A percentile compares a stretch with the other conserved stretches of the same genome.
phyloP scores from a whole-genome alignment of 2,329 filamentous ascomycete species.

The Rutstroemia sp. region DNA sequence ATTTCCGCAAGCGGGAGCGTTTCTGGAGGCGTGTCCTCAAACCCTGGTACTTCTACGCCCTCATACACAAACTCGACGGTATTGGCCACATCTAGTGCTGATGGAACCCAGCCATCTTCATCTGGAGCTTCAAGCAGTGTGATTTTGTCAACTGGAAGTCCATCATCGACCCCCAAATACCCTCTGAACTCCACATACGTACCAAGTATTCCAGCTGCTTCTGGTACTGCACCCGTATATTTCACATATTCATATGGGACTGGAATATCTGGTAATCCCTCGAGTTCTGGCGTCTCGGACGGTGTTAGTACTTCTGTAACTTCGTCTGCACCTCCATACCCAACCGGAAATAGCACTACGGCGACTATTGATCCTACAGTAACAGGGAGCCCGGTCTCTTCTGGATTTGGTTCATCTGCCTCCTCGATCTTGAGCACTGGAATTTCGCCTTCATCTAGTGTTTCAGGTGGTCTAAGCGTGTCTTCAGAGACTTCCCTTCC shows the following conservation, averaged over 20 bases:
- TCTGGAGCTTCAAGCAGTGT: not conserved
- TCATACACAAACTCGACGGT: slow-evolving; percentile 1
- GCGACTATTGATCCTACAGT: slow-evolving; percentile 5
- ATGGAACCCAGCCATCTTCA: not conserved
- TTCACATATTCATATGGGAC: not conserved
- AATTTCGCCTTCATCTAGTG: slow-evolving; percentile 9
- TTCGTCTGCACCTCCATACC: slow-evolving; percentile 10
- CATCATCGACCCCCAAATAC: slow-evolving; percentile 1
- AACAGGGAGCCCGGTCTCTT: not conserved
- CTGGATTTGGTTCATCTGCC: not conserved
- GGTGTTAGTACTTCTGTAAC: not conserved
- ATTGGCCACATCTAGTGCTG: not conserved
- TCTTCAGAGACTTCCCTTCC: not conserved
- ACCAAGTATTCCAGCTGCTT: not conserved
- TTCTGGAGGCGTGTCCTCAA: not conserved
- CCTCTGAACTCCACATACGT: not conserved
- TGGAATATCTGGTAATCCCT: not conserved
- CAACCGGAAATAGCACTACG: slow-evolving; percentile 10
- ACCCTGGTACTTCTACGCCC: not conserved
- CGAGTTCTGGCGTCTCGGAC: not conserved
- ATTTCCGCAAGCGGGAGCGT: slow-evolving; percentile 4
- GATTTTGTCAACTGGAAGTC: not conserved
- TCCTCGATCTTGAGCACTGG: slow-evolving; percentile 6
- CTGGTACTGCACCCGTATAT: not conserved
- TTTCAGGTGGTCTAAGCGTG: slow-evolving; percentile 8